Percentiles rank a stretch among this genome's conserved stretches.
phyloP scores from a whole-genome alignment of 768 basidiomycete genomes.

The Cyathus striatus region DNA sequence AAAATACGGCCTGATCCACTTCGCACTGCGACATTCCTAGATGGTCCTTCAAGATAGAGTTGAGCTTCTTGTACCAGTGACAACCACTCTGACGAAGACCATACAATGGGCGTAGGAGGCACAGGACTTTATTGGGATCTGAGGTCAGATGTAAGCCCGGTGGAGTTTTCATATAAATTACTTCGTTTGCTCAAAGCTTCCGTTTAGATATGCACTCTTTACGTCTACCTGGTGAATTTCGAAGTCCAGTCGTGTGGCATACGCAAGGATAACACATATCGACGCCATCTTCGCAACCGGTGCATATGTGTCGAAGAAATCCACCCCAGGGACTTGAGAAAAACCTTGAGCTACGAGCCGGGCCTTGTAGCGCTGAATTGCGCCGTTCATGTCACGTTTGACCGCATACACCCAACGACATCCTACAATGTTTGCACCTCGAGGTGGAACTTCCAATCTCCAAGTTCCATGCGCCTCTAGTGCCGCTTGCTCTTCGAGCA shows the following conservation, averaged over 20 bases:
- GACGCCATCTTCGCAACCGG: background rate
- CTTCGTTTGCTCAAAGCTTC: slow-evolving; percentile 8
- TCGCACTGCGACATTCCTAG: background rate
- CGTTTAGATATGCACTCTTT: slow-evolving; percentile 15
- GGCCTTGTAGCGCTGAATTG: background rate
- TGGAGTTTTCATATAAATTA: slow-evolving; percentile 22
- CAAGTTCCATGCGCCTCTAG: slow-evolving; percentile 9
- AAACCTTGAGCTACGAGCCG: background rate
- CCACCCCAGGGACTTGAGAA: slow-evolving; percentile 17
- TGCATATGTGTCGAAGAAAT: slow-evolving; percentile 15
- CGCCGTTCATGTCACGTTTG: background rate
- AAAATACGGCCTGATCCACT: background rate
- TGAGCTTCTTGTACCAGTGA: background rate
- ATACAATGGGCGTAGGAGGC: background rate
- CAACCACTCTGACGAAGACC: background rate
- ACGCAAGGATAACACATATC: background rate
- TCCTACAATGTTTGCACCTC: background rate
- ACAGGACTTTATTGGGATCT: too few relatives aligned
- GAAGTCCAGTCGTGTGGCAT: slow-evolving; percentile 11
- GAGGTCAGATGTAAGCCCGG: too few relatives aligned
- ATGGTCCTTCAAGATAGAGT: background rate
- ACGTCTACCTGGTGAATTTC: slow-evolving; percentile 31
- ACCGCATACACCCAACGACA: background rate
- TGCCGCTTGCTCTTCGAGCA: slow-evolving; percentile 8
- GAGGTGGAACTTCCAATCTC: background rate